These are phyloP conservation scores for Pseudocercospora ulei DNA, from an alignment of 2,329 filamentous ascomycete genomes.

Conservation along the genomic window DNA sequence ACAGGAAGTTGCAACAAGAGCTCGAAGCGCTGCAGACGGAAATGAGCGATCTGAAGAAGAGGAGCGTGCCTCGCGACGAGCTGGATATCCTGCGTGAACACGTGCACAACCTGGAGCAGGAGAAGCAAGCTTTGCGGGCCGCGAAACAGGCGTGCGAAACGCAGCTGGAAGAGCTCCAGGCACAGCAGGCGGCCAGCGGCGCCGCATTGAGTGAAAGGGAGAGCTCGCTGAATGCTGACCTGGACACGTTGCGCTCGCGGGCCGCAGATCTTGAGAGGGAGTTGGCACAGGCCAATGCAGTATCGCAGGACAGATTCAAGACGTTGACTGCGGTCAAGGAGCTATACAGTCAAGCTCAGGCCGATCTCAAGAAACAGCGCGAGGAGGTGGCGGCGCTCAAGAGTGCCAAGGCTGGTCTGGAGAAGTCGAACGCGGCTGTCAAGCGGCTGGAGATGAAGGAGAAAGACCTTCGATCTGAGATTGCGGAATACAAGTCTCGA, in stretches of 20 bases:
- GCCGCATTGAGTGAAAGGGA: slow-evolving; percentile 46
- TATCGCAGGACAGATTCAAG: slow-evolving; percentile 79
- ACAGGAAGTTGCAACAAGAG: slow-evolving; percentile 25
- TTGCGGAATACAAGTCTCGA: slow-evolving; percentile 59
- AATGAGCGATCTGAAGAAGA: slow-evolving; percentile 42
- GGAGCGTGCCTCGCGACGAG: slow-evolving; percentile 45
- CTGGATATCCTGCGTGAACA: slow-evolving; percentile 42
- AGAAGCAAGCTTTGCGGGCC: slow-evolving; percentile 51
- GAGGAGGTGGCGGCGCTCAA: slow-evolving; percentile 69
- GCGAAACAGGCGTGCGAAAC: slow-evolving; percentile 60
- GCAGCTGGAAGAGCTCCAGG: slow-evolving; percentile 53
- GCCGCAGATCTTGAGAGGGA: slow-evolving; percentile 66
- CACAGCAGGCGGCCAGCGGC: slow-evolving; percentile 39
- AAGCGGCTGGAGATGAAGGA: slow-evolving; percentile 71
- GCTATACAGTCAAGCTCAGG: slow-evolving; percentile 71
- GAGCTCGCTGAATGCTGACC: slow-evolving; percentile 52
- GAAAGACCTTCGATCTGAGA: slow-evolving; percentile 67
- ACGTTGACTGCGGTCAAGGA: slow-evolving; percentile 73
- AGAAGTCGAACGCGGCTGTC: slow-evolving; percentile 53
- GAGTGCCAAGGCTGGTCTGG: slow-evolving; percentile 63
- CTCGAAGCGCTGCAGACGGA: slow-evolving; percentile 51
- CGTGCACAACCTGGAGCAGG: slow-evolving; percentile 45
- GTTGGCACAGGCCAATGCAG: slow-evolving; percentile 71
- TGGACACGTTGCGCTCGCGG: slow-evolving; percentile 62
- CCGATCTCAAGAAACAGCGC: slow-evolving; percentile 69